phyloP scores from a whole-genome alignment of 225 moss, liverwort and hornwort species.

The Thuidium tamariscinum region DNA sequence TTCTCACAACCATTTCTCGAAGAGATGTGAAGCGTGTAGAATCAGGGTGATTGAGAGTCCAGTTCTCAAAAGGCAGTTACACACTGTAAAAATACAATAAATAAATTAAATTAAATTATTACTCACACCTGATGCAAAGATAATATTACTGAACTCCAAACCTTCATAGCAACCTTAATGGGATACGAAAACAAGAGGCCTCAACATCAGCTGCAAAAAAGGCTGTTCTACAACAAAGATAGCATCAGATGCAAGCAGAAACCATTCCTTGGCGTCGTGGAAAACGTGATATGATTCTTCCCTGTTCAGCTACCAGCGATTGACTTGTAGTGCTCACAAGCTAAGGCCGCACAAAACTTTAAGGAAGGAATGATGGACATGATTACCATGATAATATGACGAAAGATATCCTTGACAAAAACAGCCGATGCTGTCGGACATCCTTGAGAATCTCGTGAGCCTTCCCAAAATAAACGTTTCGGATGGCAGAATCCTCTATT shows the following conservation, averaged over 20 bases:
- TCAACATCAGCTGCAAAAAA: not conserved
- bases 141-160: not conserved
- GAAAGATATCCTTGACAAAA: conserved; percentile 35
- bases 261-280: not conserved
- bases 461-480: conserved; percentile 28
- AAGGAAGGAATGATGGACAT: not conserved
- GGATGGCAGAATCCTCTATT: not conserved
- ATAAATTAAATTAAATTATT: not conserved
- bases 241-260: not conserved
- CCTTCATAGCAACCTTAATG: not conserved
- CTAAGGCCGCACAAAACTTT: not conserved
- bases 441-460: conserved; percentile 51
- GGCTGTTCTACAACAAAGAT: not conserved
- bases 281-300: not conserved
- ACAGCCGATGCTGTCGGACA: conserved; percentile 17
- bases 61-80: not conserved
- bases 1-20: not conserved
- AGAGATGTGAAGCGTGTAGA: not conserved
- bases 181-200: not conserved
- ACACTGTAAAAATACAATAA: not conserved
- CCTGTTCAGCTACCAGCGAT: not conserved
- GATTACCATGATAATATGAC: conserved; percentile 24
- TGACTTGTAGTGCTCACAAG: not conserved
- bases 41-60: not conserved
- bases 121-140: not conserved